Evolutionary conservation across 2,329 filamentous ascomycete genomes (phyloP).

Genomic region (Madurella fahalii): DNA sequence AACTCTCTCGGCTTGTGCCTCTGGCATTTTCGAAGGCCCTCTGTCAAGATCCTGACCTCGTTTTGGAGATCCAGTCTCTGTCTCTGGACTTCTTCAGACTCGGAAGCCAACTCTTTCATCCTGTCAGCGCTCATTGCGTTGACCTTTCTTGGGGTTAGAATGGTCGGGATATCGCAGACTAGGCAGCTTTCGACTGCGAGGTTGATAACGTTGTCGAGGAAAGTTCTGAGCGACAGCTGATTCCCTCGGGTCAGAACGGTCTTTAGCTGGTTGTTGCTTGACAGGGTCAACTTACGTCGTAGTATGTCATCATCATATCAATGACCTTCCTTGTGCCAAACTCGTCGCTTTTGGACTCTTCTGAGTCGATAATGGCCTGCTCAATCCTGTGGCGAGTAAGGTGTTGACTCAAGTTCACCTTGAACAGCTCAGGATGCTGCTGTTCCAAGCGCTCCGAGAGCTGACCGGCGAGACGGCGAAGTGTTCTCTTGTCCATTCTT

Average conservation of each 20-base stretch:
- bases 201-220: constrained; percentile 46
- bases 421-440: background rate
- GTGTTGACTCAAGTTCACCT: background rate
- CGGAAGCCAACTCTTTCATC: constrained; percentile 30
- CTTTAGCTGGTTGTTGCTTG: too few relatives aligned
- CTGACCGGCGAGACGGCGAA: background rate
- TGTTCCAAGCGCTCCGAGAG: background rate
- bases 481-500: background rate
- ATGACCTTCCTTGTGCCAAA: constrained; percentile 39
- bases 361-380: background rate
- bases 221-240: constrained; percentile 41
- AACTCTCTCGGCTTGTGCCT: constrained; percentile 12
- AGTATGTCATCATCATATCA: constrained; percentile 26
- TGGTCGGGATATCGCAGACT: constrained; percentile 36
- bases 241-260: background rate
- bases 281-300: constrained; percentile 6
- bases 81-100: constrained; percentile 27
- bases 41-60: constrained; percentile 16
- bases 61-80: constrained; percentile 15
- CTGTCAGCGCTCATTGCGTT: constrained; percentile 32
- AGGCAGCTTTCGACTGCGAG: constrained; percentile 48
- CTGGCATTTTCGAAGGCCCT: constrained; percentile 23
- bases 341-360: constrained; percentile 12
- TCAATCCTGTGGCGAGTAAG: background rate
- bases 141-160: constrained; percentile 39